Evolutionary conservation across 2,329 filamentous ascomycete species (phyloP), one percentile per base, ranked within the genome.

Genomic region (Alternaria gansuensis): DNA sequence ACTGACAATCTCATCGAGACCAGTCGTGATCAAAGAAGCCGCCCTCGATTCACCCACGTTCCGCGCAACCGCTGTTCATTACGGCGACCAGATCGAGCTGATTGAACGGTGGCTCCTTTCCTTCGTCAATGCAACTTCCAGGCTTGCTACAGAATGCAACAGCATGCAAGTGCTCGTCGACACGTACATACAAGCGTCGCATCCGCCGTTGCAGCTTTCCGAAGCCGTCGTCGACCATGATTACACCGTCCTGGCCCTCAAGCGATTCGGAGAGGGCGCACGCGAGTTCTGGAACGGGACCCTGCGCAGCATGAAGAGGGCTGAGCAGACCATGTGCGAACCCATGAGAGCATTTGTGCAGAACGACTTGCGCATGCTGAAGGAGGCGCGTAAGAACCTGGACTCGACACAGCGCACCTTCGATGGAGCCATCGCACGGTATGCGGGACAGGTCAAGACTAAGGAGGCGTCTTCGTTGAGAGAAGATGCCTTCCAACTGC

Each of bases 31-130:
- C 69, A 95, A 94, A 80, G 95, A 99, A 85, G 95, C 95, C 50
- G 91, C 93, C 21, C 90, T 98, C 81, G 95, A 99, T 80, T 97
- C 93, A 37, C 95, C 95, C 26, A 96, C 93, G 34, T 98, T 98
- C 78, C 92, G 95, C 65, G 92, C 93, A 45, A 91, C 91, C 23
- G 87, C 92, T 40, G 81, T 90, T 45, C 92, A 97, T 80, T 97
- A 97, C 75, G 85, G 88, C 63, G 95, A 98, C 66, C 94, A 99
- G 81, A 87, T 97, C 71, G 95, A 98, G 66, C 85, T 88, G 55
- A 86, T 98, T 59, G 95, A 98, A 79, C 88, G 87, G 84, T 99
- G 95, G 95, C 90, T 99, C 29, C 93, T 90, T 54, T 84, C 83
- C 46, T 91, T 89, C 72, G 78, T 88, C 59, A 87, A 83, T 75